These are phyloP conservation scores for Chaetomiaceae sp. DNA, from an alignment of 2,329 filamentous ascomycete genomes.

Conservation along the genomic window DNA sequence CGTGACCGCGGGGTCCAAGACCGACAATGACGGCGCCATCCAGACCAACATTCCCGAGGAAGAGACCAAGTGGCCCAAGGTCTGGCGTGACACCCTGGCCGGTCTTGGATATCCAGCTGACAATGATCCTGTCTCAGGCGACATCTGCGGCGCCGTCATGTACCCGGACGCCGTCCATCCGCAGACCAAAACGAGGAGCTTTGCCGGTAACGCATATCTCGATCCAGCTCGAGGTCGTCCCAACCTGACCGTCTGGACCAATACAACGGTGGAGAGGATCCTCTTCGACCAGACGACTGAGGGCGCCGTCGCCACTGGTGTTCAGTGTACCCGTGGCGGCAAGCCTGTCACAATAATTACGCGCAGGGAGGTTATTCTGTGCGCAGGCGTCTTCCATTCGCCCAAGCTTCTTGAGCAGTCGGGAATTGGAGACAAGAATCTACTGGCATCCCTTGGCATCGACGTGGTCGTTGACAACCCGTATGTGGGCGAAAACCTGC, in stretches of 20 bases:
- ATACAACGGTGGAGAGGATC: conserved; percentile 31
- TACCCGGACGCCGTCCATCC: conserved; percentile 16
- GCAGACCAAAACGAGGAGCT: conserved; percentile 18
- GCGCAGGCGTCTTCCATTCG: conserved; percentile 35
- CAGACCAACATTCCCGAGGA: conserved; percentile 25
- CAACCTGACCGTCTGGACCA: conserved; percentile 31
- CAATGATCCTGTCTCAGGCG: conserved; percentile 27
- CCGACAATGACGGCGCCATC: conserved; percentile 29
- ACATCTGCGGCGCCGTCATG: conserved; percentile 11
- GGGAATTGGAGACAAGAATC: conserved; percentile 32
- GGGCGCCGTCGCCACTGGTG: conserved; percentile 28
- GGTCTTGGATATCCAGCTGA: conserved; percentile 28
- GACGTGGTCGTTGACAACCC: conserved; percentile 34
- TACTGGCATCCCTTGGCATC: conserved; percentile 36
- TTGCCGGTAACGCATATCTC: conserved; percentile 31
- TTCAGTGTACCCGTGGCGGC: conserved; percentile 25
- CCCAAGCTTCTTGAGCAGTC: conserved; percentile 31
- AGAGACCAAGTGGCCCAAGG: conserved; percentile 23
- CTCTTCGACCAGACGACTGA: conserved; percentile 23
- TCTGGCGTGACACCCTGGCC: conserved; percentile 33
- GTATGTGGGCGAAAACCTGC: conserved; percentile 39
- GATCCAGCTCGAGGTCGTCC: conserved; percentile 25
- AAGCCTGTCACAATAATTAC: conserved; percentile 12
- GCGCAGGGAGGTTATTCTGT: conserved; percentile 35
- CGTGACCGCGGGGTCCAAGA: conserved; percentile 21